Base-by-base conservation (phyloP, 1,284 basidiomycete species). In the Pseudozyma hubeiensis region DNA sequence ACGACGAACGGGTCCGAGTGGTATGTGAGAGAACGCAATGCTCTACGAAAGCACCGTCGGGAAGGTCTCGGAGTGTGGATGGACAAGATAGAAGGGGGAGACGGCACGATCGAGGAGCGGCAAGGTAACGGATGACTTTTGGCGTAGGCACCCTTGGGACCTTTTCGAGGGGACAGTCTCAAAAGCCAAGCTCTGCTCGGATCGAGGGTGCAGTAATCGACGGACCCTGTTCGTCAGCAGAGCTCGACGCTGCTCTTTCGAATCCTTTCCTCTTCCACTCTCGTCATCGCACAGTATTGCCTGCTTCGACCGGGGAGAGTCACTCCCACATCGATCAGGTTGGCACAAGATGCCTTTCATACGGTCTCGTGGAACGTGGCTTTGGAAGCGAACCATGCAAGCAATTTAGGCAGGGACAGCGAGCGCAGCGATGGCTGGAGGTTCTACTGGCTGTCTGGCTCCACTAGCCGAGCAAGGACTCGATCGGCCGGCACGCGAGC, bases 221-320 rank as follows among this genome's bases (percentile, higher is more conserved):
- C 14, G 46, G 33, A 48, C 46, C 46, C 46, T 48, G 34, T 33
- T 47, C 45, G 19, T 44, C 43, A 44, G 43, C 43, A 41, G 40
- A 13, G 7, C 40, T 5, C 40, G n/a, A 16, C 13, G 7, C 17
- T 24, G n/a, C 8, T n/a, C 9, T 7, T n/a, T 19, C 2, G 9
- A 5, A 7, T 44, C 19, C 13, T 8, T 44, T 4, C 24, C 43
- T 44, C 19, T 30, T 33, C 45, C 13, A 17, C n/a, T 16, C 31
- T 41, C 40, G 40, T 41, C 40, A 41, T n/a, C 14, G 8, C 35
- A 9, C 9, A 37, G 8, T 9, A 14, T 14, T 37, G 35, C 8
- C 8, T 37, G 35, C 8, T 37, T 37, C 4, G 35, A 24, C 24
- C 24, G 24, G 24, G 24, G 24, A 24, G 24, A 24, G 24, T 24